These are phyloP conservation scores for Zymoseptoria crescenta DNA, from an alignment of 2,329 filamentous ascomycete genomes.

Conservation along the genomic window DNA sequence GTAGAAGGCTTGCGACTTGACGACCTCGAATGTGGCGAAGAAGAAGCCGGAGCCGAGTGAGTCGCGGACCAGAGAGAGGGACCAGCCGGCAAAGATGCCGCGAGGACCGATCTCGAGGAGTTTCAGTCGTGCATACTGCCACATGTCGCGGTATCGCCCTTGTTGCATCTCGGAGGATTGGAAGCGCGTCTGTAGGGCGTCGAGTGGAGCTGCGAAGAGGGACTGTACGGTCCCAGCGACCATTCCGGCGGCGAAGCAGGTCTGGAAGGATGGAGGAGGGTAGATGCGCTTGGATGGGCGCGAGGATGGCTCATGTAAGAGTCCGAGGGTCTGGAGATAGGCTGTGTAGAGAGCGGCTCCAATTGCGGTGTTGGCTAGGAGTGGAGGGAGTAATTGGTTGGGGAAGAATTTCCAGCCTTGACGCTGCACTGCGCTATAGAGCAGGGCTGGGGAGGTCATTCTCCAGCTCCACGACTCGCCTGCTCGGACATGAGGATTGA, in stretches of 20 bases:
- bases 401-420: conserved; percentile 68
- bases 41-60: conserved; percentile 62
- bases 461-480: conserved; percentile 51
- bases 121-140: conserved; percentile 60
- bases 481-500: conserved; percentile 48
- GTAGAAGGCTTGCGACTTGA: conserved; percentile 69
- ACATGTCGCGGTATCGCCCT: conserved; percentile 60
- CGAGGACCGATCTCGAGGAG: conserved; percentile 63
- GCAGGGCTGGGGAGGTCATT: conserved; percentile 61
- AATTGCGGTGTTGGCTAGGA: conserved; percentile 66
- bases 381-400: conserved; percentile 67
- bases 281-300: conserved; percentile 56
- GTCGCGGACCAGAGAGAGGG: conserved; percentile 61
- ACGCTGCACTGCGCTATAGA: conserved; percentile 59
- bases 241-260: conserved; percentile 63
- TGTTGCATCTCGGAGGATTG: conserved; percentile 55
- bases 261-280: conserved; percentile 55
- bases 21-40: conserved; percentile 67
- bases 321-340: conserved; percentile 62
- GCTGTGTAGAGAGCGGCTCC: conserved; percentile 68
- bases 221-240: conserved; percentile 63
- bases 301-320: conserved; percentile 58
- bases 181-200: conserved; percentile 67
- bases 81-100: conserved; percentile 68
- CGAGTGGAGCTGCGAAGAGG: conserved; percentile 63